Base-by-base conservation (phyloP, 306 rosid genomes). In the Prunus armeniaca region DNA sequence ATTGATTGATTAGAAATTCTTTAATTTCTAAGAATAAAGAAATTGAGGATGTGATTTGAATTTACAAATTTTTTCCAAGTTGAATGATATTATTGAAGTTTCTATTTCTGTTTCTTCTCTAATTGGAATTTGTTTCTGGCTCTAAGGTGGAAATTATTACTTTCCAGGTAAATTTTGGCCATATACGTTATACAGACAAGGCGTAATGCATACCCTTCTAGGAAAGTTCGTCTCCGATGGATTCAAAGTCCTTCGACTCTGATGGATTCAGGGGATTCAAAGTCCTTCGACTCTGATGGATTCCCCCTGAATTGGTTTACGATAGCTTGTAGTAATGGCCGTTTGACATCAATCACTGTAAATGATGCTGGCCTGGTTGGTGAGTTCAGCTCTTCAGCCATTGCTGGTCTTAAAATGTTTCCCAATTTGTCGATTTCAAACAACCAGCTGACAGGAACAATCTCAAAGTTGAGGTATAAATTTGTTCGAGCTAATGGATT, bases 281-380 rank as follows among this genome's bases (percentile, higher is more conserved):
- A 72, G 78, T 87, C 93, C 56, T 88, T 54, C 73, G 88, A 85
- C 68, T 85, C 96, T 17, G 73, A 87, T 84, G 90, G 93, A 34
- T 92, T 96, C 74, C 96, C 97, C 64, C 81, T 38, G 73, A 84
- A 82, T 76, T 92, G 97, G 96, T 69, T 75, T 79, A 96, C 96
- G 24, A 45, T 90, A 67, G 30, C 67, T 17, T 92, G 96, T 73
- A 83, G 62, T 63, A 68, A 80, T 77, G 91, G 93, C 67, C 88
- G 32, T 74, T 90, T 92, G 11, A 63, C 77, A 77, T 87, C 93
- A 18, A 84, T 92, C 71, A 60, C 81, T 75, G 51, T 92, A 27
- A 79, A 88, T 22, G 81, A 88, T 79, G 80, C 82, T 43, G 91
- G 90, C 65, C 76, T 92, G 74, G 90, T 82, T 34, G 96, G 97